Percentiles rank a stretch among this genome's conserved stretches.
These are phyloP conservation scores for Cyberlindnera nakhonratchasimensis DNA, from an alignment of 805 yeast genomes.

Conservation along the genomic window DNA sequence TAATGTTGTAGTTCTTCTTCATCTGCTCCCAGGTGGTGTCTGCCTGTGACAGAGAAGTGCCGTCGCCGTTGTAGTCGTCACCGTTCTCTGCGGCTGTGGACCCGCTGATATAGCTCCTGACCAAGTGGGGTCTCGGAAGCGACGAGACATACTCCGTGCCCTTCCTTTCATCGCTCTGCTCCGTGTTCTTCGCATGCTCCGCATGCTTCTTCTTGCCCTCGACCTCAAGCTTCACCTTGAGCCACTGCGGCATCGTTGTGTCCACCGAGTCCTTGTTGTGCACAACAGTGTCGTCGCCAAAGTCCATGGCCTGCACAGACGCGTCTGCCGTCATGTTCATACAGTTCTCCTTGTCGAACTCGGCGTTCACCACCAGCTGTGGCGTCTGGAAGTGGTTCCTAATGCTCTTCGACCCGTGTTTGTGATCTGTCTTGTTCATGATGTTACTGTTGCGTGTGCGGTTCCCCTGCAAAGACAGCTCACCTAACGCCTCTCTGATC, in stretches of 20 bases:
- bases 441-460: slow-evolving; percentile 1
- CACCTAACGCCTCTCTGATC: slow-evolving; percentile 14
- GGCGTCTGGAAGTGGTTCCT: slow-evolving; percentile 14
- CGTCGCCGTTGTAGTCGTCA: slow-evolving; percentile 3
- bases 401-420: neutral
- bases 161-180: too few relatives aligned
- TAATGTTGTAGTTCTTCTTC: slow-evolving; percentile 20
- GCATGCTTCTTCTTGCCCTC: slow-evolving; percentile 7
- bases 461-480: slow-evolving; percentile 8
- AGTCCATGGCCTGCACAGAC: neutral
- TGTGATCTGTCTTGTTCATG: slow-evolving; percentile 4
- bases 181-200: neutral
- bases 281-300: slow-evolving; percentile 20
- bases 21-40: slow-evolving; percentile 25
- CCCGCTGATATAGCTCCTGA: slow-evolving; percentile 3
- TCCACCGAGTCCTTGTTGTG: slow-evolving; percentile 15
- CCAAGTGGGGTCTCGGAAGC: slow-evolving; percentile 11
- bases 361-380: slow-evolving; percentile 9
- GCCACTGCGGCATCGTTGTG: slow-evolving; percentile 24
- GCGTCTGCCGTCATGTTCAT: neutral
- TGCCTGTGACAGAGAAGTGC: slow-evolving; percentile 10
- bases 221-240: slow-evolving; percentile 16
- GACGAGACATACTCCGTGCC: neutral
- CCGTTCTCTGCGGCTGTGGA: neutral
- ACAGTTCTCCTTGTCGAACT: slow-evolving; percentile 16